A percentile compares a stretch with the other conserved stretches of the same genome.
phyloP scores from a whole-genome alignment of 768 basidiomycete species.

The Dentipellis fragilis region DNA sequence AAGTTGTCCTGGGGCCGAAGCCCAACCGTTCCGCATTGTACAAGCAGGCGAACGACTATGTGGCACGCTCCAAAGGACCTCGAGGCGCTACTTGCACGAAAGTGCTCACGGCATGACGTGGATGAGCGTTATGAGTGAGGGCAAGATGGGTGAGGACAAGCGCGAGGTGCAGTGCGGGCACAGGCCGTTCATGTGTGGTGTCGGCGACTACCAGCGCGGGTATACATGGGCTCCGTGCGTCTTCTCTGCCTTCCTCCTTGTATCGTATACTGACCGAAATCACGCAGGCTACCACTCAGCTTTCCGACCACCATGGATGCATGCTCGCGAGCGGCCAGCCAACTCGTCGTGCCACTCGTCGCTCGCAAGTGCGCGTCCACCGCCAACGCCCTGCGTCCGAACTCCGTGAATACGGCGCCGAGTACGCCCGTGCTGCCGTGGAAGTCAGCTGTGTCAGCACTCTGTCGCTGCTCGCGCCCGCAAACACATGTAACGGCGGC shows the following conservation, averaged over 20 bases:
- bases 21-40: constrained; percentile 92
- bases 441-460: too few species aligned
- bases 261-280: background rate
- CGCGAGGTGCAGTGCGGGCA: constrained; percentile 70
- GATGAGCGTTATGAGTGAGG: constrained; percentile 40
- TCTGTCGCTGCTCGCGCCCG: too few species aligned
- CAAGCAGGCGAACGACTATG: constrained; percentile 94
- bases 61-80: too few species aligned
- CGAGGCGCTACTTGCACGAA: constrained; percentile 55
- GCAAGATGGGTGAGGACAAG: too few species aligned
- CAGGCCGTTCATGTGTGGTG: constrained; percentile 82
- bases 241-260: background rate
- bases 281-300: too few species aligned
- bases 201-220: constrained; percentile 81
- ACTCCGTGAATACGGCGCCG: background rate
- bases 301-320: too few species aligned
- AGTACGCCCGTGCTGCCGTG: too few species aligned
- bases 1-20: too few species aligned
- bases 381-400: background rate
- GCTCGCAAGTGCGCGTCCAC: background rate
- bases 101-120: constrained; percentile 20
- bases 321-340: constrained; percentile 73
- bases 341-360: constrained; percentile 22
- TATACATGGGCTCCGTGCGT: constrained; percentile 81
- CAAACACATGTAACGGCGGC: too few species aligned